Percentiles rank a stretch among this genome's conserved stretches.
Conservation (phyloP, 768 basidiomycete genomes). For the Cystofilobasidium ferigula region DNA sequence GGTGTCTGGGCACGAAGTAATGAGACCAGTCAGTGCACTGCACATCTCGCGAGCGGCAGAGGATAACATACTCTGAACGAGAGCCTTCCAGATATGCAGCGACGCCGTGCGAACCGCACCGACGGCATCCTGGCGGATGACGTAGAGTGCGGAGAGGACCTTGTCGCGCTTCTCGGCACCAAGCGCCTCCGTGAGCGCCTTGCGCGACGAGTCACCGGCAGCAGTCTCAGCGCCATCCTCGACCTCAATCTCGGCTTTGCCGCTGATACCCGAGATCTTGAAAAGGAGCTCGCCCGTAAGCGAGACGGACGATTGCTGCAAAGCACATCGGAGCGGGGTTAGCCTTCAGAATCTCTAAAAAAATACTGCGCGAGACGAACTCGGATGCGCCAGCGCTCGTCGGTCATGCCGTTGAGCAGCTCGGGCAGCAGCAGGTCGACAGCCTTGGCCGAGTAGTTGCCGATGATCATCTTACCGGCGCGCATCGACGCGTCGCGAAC, state of each 20-base stretch:
- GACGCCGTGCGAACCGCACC: conserved; percentile 79
- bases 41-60: neutral
- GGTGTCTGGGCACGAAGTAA: conserved; percentile 43
- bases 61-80: conserved; percentile 55
- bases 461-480: conserved; percentile 95
- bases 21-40: neutral
- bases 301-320: conserved; percentile 84
- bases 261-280: conserved; percentile 91
- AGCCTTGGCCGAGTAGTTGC: conserved; percentile 80
- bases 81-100: conserved; percentile 93
- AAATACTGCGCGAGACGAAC: conserved; percentile 43
- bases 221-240: conserved; percentile 55
- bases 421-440: conserved; percentile 90
- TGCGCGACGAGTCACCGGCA: conserved; percentile 58
- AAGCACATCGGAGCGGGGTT: neutral
- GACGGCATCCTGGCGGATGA: conserved; percentile 87
- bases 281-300: conserved; percentile 91
- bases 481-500: conserved; percentile 96
- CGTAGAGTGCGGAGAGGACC: conserved; percentile 77
- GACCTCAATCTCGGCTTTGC: conserved; percentile 63
- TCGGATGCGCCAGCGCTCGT: conserved; percentile 86
- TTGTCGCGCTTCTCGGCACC: conserved; percentile 81
- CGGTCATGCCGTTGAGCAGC: conserved; percentile 88
- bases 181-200: conserved; percentile 74
- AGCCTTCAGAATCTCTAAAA: too few species aligned